Evolutionary conservation across 768 basidiomycete genomes (phyloP).

Genomic region (Cantharellus anzutake): DNA sequence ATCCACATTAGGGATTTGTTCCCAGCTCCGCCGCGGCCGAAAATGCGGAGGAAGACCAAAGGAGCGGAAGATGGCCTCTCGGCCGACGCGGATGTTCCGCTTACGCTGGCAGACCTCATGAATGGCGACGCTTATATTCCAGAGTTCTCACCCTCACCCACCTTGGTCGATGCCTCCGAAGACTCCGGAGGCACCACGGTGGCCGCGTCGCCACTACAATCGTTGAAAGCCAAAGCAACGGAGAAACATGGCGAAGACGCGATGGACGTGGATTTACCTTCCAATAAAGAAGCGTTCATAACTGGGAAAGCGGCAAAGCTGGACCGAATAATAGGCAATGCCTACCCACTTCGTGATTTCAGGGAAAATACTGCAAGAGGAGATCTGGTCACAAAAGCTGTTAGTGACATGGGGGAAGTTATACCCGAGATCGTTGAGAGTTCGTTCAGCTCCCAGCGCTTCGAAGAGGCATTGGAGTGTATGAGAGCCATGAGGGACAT

Average conservation of each 20-base stretch:
- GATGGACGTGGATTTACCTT: conserved; percentile 15
- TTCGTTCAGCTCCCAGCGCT: conserved; percentile 52
- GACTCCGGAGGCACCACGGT: background rate
- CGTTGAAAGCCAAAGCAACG: background rate
- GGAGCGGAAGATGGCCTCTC: background rate
- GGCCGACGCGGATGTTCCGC: background rate
- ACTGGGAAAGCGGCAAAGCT: conserved; percentile 13
- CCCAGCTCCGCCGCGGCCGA: no score
- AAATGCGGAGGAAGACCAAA: no score
- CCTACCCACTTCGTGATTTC: conserved; percentile 63
- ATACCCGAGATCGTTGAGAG: conserved; percentile 47
- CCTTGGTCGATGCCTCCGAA: background rate
- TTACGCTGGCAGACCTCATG: conserved; percentile 5
- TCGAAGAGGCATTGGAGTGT: conserved; percentile 54
- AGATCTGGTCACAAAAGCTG: conserved; percentile 69
- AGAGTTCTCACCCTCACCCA: background rate
- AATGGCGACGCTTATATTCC: background rate
- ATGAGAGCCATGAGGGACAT: conserved; percentile 45
- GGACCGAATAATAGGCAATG: conserved; percentile 58
- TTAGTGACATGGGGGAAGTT: conserved; percentile 56
- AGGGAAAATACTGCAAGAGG: conserved; percentile 45
- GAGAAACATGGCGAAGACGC: background rate
- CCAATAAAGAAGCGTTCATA: background rate
- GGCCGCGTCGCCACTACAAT: background rate
- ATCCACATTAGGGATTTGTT: no score